phyloP scores from a whole-genome alignment of 345 rosid genomes.

The Pistacia vera region DNA sequence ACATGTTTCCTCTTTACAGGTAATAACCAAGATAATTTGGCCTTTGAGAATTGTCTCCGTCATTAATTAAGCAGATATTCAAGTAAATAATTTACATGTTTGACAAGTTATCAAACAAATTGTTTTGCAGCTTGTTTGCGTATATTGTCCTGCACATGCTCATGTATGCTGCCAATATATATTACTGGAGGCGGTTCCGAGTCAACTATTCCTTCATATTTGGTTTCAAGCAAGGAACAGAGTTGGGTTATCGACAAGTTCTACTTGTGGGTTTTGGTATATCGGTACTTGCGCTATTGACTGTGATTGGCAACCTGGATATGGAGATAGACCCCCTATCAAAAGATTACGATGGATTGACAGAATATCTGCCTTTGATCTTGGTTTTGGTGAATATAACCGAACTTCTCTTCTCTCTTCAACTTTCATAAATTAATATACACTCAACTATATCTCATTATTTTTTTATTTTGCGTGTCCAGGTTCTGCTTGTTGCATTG shows the following conservation, averaged over 20 bases:
- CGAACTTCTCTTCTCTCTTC: not conserved
- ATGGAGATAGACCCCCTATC: constrained; percentile 52
- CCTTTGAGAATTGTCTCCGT: not conserved
- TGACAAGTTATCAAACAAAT: constrained; percentile 8
- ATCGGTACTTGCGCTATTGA: constrained; percentile 30
- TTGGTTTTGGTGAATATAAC: constrained; percentile 28
- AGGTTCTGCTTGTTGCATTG: constrained; percentile 31
- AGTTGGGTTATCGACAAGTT: constrained; percentile 40
- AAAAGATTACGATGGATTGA: constrained; percentile 23
- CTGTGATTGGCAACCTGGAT: constrained; percentile 41
- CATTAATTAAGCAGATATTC: no score
- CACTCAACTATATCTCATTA: not conserved
- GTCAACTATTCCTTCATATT: constrained; percentile 58
- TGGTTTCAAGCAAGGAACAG: constrained; percentile 50
- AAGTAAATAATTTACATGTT: not conserved
- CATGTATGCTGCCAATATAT: constrained; percentile 44
- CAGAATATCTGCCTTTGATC: constrained; percentile 41
- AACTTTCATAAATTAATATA: not conserved
- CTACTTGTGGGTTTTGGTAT: constrained; percentile 38
- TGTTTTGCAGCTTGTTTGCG: constrained; percentile 40
- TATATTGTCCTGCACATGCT: constrained; percentile 46
- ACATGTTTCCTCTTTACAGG: constrained; percentile 70
- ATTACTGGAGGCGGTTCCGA: constrained; percentile 46
- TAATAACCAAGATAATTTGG: constrained; percentile 14
- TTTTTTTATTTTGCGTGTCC: not conserved